Evolutionary conservation across 305 asterid species (phyloP).

Genomic region (Plantago rigida): DNA sequence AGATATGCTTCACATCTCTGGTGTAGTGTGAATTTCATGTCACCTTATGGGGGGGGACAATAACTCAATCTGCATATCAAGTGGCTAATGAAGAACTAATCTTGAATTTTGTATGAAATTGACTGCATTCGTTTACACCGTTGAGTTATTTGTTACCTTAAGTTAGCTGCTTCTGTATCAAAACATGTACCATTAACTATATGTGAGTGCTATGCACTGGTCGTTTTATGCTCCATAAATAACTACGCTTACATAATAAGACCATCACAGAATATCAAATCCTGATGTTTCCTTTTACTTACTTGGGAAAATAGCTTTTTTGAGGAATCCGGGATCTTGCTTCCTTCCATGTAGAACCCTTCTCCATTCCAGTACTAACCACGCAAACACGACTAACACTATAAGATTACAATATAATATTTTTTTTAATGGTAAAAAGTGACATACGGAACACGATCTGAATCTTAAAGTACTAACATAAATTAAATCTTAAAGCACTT

Average conservation of each 20-base stretch:
- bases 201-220: no score
- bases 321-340: slow-evolving; percentile 31
- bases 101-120: no score
- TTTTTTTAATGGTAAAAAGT: background rate
- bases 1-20: no score
- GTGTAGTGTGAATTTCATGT: no score
- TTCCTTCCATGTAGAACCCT: slow-evolving; percentile 30
- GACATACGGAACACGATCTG: background rate
- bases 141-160: no score
- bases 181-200: no score
- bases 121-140: no score
- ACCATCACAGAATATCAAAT: slow-evolving; percentile 2
- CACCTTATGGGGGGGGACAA: no score
- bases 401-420: slow-evolving; percentile 11
- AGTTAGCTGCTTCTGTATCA: no score
- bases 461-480: background rate
- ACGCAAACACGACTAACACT: slow-evolving; percentile 30
- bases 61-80: no score
- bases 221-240: background rate
- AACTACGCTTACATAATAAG: background rate
- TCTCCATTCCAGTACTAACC: slow-evolving; percentile 44
- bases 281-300: slow-evolving; percentile 34
- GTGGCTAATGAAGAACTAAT: no score
- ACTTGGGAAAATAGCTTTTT: slow-evolving; percentile 61
- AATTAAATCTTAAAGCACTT: slow-evolving; percentile 6